A percentile compares a stretch with the other conserved stretches of the same genome.
Evolutionary conservation across 176 grass and related monocot species (phyloP).

Genomic region (Tuctoria greenei): DNA sequence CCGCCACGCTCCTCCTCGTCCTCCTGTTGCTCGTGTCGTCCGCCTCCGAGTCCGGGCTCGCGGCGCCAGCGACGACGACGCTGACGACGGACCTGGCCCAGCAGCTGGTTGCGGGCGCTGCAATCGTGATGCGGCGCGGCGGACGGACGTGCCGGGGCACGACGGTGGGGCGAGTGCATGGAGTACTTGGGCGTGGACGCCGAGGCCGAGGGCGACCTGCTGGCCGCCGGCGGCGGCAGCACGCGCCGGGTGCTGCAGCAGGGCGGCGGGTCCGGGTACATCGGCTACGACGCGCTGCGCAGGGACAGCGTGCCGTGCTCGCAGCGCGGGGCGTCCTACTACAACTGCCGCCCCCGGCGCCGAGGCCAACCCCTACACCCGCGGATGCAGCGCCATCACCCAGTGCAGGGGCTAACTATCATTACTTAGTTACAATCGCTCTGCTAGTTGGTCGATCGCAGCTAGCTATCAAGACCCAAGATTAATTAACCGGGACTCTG

Average conservation of each 20-base stretch:
- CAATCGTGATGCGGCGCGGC: constrained; percentile 30
- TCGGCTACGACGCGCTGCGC: constrained; percentile 70
- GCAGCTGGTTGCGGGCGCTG: too few relatives aligned
- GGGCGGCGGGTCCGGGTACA: constrained; percentile 52
- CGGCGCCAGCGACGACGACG: background rate
- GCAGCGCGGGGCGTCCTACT: constrained; percentile 73
- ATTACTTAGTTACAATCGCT: too few relatives aligned
- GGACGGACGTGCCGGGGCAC: constrained; percentile 40
- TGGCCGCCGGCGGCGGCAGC: constrained; percentile 26
- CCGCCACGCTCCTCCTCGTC: background rate
- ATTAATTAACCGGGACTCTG: too few relatives aligned
- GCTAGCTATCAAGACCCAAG: too few relatives aligned
- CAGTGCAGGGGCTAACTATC: constrained; percentile 53
- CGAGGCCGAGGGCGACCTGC: constrained; percentile 30
- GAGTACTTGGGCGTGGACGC: constrained; percentile 38
- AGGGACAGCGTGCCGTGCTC: constrained; percentile 72
- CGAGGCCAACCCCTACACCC: constrained; percentile 65
- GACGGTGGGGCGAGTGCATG: constrained; percentile 54
- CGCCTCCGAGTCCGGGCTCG: background rate
- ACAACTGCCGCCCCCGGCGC: constrained; percentile 82
- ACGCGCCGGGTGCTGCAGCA: constrained; percentile 58
- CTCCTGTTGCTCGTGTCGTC: background rate
- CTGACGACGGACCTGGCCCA: background rate
- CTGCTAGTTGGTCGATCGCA: too few relatives aligned
- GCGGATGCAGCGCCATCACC: constrained; percentile 69